These are phyloP conservation scores for Orychophragmus violaceus DNA, from an alignment of 345 rosid genomes.

Conservation along the genomic window DNA sequence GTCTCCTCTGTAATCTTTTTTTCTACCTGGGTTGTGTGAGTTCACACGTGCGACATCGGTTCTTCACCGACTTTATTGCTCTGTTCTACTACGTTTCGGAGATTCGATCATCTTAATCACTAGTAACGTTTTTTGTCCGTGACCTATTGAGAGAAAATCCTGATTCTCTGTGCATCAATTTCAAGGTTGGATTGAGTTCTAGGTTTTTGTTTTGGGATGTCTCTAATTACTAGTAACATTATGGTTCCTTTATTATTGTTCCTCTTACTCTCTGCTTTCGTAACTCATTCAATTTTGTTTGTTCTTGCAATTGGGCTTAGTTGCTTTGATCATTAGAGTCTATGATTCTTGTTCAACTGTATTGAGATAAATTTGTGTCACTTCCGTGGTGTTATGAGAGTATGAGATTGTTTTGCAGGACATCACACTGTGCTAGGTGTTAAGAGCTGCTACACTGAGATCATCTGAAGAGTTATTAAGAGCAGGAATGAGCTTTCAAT, in stretches of 20 bases:
- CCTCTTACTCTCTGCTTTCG: conserved; percentile 1
- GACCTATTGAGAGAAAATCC: background rate
- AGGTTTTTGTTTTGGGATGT: conserved; percentile 10
- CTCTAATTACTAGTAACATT: no score
- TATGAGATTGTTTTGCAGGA: conserved; percentile 1
- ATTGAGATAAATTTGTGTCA: no score
- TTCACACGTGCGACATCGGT: conserved; percentile 36
- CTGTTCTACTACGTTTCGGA: conserved; percentile 11
- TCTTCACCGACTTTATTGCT: conserved; percentile 22
- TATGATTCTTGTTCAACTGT: background rate
- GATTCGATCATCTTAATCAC: conserved; percentile 13
- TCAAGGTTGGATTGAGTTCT: conserved; percentile 19
- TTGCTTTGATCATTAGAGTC: conserved; percentile 1
- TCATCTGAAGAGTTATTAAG: conserved; percentile 7
- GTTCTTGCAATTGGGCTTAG: background rate
- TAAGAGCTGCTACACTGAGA: conserved; percentile 5
- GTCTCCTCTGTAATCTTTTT: background rate
- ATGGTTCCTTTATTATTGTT: conserved; percentile 3
- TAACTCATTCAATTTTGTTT: background rate
- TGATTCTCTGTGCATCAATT: conserved; percentile 14
- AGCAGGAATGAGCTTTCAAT: conserved; percentile 32
- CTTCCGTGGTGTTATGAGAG: no score
- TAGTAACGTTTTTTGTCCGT: background rate
- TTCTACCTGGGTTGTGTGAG: conserved; percentile 12
- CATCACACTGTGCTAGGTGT: background rate